Conservation (phyloP, 768 basidiomycete genomes). For the Pleurotus eryngii region DNA sequence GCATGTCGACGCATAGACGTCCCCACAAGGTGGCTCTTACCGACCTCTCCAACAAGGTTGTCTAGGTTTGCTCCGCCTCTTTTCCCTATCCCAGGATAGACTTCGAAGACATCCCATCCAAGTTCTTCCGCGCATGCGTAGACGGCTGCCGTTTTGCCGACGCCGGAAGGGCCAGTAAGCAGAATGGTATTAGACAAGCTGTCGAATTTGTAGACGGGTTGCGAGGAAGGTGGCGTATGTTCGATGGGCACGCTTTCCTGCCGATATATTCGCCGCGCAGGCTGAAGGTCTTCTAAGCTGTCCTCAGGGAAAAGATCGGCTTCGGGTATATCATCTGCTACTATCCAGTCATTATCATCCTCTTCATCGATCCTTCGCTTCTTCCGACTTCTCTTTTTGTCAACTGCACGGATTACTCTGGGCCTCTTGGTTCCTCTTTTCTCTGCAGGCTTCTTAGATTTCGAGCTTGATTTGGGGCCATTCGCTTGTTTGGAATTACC, state of each 20-base stretch:
- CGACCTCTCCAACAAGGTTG: conserved; percentile 85
- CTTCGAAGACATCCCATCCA: conserved; percentile 95
- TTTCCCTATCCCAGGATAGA: conserved; percentile 92
- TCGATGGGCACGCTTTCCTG: neutral
- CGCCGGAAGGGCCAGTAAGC: conserved; percentile 76
- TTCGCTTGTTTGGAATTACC: conserved; percentile 6
- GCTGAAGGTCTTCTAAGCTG: conserved; percentile 29
- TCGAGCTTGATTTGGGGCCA: conserved; percentile 24
- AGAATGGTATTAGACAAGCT: conserved; percentile 84
- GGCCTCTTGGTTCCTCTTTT: conserved; percentile 51
- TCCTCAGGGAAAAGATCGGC: conserved; percentile 20
- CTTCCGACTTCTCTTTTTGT: conserved; percentile 47
- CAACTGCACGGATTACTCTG: conserved; percentile 54
- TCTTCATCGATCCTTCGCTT: conserved; percentile 49
- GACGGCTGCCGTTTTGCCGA: conserved; percentile 89
- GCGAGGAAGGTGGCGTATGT: neutral
- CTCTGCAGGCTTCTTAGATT: conserved; percentile 12
- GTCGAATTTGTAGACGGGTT: conserved; percentile 25
- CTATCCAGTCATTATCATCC: conserved; percentile 64
- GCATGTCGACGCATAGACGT: conserved; percentile 17
- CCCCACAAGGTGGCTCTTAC: conserved; percentile 84
- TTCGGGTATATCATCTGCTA: conserved; percentile 30
- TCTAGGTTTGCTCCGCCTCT: conserved; percentile 78
- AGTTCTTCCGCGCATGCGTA: conserved; percentile 94
- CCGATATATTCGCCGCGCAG: neutral